A percentile compares a stretch with the other conserved stretches of the same genome.
Conservation (phyloP, 305 asterid genomes). For the Rubia balearica region DNA sequence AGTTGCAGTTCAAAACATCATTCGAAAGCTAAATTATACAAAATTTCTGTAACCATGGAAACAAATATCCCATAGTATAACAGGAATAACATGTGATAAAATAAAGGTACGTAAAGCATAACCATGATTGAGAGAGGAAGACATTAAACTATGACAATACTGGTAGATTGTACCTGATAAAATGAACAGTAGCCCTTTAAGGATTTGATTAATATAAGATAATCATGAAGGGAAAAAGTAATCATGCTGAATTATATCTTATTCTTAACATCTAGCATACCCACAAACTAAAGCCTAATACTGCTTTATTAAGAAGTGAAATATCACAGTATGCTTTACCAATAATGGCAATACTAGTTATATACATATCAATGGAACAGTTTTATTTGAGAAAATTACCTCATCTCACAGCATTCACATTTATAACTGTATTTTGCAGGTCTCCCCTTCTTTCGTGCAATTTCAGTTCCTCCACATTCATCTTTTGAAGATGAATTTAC, state of each 20-base stretch:
- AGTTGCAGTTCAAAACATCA: background rate
- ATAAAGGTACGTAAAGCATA: background rate
- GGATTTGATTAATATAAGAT: background rate
- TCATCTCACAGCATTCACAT: background rate
- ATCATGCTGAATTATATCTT: background rate
- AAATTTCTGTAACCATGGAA: background rate
- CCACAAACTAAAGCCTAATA: background rate
- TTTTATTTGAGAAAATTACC: background rate
- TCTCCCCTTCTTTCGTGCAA: background rate
- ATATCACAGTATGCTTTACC: background rate
- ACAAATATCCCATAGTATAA: background rate
- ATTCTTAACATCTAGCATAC: background rate
- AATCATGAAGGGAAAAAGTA: background rate
- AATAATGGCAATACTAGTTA: background rate
- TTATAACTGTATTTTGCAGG: background rate
- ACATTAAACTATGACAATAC: too few relatives aligned
- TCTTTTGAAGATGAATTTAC: background rate
- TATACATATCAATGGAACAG: background rate
- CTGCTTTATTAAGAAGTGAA: background rate
- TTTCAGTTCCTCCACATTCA: constrained; percentile 1
- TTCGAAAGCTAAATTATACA: background rate
- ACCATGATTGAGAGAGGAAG: background rate
- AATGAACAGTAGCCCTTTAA: background rate
- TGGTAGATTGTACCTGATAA: too few relatives aligned
- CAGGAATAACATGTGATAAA: background rate